These are phyloP conservation scores for Aphanocladium album DNA, from an alignment of 2,329 filamentous ascomycete genomes.

Conservation along the genomic window DNA sequence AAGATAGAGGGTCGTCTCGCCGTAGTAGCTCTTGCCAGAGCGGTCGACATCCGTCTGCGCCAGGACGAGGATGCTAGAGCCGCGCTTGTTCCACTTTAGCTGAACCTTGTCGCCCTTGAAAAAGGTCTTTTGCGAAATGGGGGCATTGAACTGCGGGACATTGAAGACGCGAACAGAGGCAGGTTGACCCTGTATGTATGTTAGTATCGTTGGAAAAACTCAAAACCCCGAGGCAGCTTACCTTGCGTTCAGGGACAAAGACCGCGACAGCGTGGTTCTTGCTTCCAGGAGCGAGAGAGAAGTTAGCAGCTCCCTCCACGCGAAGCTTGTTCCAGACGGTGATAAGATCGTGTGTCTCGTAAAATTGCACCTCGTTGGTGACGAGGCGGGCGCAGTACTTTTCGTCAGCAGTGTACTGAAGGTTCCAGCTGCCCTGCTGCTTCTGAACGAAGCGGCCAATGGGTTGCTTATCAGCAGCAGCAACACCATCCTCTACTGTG, in stretches of 20 bases:
- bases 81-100: slow-evolving; percentile 93
- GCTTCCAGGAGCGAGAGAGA: slow-evolving; percentile 76
- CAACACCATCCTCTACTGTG: slow-evolving; percentile 64
- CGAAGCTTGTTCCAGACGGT: slow-evolving; percentile 94
- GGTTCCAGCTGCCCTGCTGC: slow-evolving; percentile 90
- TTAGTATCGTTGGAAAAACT: slow-evolving; percentile 15
- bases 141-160: slow-evolving; percentile 75
- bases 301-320: slow-evolving; percentile 84
- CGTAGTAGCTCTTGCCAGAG: slow-evolving; percentile 98
- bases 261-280: slow-evolving; percentile 89
- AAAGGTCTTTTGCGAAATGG: slow-evolving; percentile 96
- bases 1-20: slow-evolving; percentile 94
- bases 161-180: slow-evolving; percentile 92
- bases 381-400: slow-evolving; percentile 87
- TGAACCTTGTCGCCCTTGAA: slow-evolving; percentile 99
- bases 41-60: slow-evolving; percentile 98
- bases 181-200: slow-evolving; percentile 67
- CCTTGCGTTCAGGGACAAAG: slow-evolving; percentile 94
- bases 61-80: slow-evolving; percentile 87
- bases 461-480: slow-evolving; percentile 61
- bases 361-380: slow-evolving; percentile 97
- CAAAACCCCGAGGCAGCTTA: slow-evolving; percentile 33
- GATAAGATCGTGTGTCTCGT: slow-evolving; percentile 77
- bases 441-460: slow-evolving; percentile 94
- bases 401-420: slow-evolving; percentile 95